Base-by-base conservation (phyloP, 331 rosid genomes). In the Spiraea crenata region DNA sequence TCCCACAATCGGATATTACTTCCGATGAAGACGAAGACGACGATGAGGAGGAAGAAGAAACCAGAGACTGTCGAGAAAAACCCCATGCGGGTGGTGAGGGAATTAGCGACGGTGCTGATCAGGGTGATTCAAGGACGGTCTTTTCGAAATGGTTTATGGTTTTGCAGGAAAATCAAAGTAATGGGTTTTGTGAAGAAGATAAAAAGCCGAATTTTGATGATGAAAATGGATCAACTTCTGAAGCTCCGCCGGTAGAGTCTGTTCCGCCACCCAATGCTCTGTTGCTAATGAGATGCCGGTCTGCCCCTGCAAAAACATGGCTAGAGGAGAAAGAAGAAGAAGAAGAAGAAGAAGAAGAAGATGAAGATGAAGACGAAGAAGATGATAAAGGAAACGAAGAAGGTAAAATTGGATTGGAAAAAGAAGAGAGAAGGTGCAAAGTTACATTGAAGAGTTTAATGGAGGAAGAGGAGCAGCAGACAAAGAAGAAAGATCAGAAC, bases 71-170 rank as follows among this genome's bases (percentile, higher is more conserved):
- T 31, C 74, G 37, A 40, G 80, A 71, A 73, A 77, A 80, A 25
- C 31, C 31, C 17, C 78, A 74, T 0, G 77, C 3, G 66, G 71
- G 57, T 10, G 69, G 73, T 5, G 87, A 70, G 61, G 86, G 65
- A 35, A 62, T n/a, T 40, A n/a, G 9, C 19, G 84, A 82, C 3
- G 82, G 48, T 3, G 19, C 16, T 0, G 95, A 82, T 0, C 92
- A 79, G 38, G 58, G 74, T 56, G 40, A 48, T 15, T 91, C 97
- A 0, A 82, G 74, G 61, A 66, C 92, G 0, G 89, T 84, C 15
- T 95, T 95, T 70, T 84, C 99, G 0, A 93, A 87, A 74, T 91
- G 96, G 97, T 91, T 78, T 62, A 93, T 89, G 97, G 91, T 95
- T 69, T 63, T 95, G 57, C 96, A 91, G 77, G 99, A 89, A 72